Base-by-base conservation (phyloP, 495 filamentous ascomycete species). In the Pyronema omphalodes region DNA sequence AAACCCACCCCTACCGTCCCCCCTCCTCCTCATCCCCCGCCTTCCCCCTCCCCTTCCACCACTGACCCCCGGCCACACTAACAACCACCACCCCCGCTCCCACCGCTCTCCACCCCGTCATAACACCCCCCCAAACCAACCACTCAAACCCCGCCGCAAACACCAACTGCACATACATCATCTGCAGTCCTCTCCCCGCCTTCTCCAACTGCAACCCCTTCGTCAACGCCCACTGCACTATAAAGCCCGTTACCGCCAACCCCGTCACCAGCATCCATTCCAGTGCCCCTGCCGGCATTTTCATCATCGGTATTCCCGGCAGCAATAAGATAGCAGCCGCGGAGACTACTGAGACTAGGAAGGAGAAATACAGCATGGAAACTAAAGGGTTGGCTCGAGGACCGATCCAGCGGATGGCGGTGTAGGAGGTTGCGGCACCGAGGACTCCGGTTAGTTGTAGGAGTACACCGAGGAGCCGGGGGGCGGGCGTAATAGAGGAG, bases 321-420 rank as follows among this genome's bases (percentile, higher is more conserved):
- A 67, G 66, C 34, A 71, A 60, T 11, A 65, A 48, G 2, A 78
- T 57, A 3, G 67, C 18, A 9, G 64, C 23, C 3, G 60, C 54
- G 7, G 71, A 70, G 1, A 93, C 77, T 0, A 86, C 52, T 0
- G 80, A 82, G 52, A 77, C 81, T 66, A 77, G 81, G 0, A 70
- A 68, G 9, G 81, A 79, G 59, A 94, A 95, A 64, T 93, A 95
- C 36, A 83, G 93, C 19, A 95, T 86, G 9, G 76, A 81, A 52
- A 94, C 80, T n/a, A 96, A 70, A 0, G 88, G 78, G 63, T 94
- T 87, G 0, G 85, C 82, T 2, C 86, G 76, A 52, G 77, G 74
- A 1, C 88, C 89, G 53, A 95, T 93, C 73, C 81, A 83, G 19
- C 88, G 78, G 43, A 96, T 83, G 0, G 80, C 75, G 0, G 84